Evolutionary conservation across 257 asterid species (phyloP), one percentile per base, ranked within the genome.

Genomic region (Pogostemon cablin): DNA sequence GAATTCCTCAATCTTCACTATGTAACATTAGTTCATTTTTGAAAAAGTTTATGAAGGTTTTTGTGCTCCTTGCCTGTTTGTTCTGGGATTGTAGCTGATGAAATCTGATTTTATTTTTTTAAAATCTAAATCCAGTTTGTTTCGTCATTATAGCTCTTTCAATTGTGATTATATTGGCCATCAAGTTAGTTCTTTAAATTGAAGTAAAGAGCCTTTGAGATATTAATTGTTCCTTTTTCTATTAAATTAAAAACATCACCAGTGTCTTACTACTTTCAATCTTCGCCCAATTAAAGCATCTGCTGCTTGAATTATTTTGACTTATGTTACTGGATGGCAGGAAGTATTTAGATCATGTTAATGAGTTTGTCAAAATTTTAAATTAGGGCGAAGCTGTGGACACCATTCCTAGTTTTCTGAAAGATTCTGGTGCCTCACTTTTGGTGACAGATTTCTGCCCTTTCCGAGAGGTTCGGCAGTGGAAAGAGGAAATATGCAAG

Each of bases 381-480:
- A 63, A 25, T 1, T 73, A 95, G 99, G 99, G 98, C 4, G 97
- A 91, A 76, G 97, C 95, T 57, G 86, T 84, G 57, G 93, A 87
- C 55, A 89, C 87, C 20, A 89, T 95, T 78, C 99, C 98, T 0
- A 73, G 65, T 15, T 95, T 95, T 62, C 76, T 95, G 61, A 71
- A 78, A 75, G 93, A 95, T 70, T 85, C 88, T 25, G 96, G 89
- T 34, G 99, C 98, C 56, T 95, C 98, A 3, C 93, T 95, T 72
- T 75, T 95, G 87, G 98, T 95, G 56, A 95, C 93, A 6, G 99
- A 95, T 76, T 95, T 91, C 84, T 95, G 98, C 10, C 99, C 99
- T 1, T 72, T 95, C 54, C 78, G 98, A 37, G 99, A 95, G 79
- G 91, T 86, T 74, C 77, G 82, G 48, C 82, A 80, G 55, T 91